Percentiles rank a stretch among this genome's conserved stretches.
These are phyloP conservation scores for Apiospora rasikravindrae DNA, from an alignment of 2,329 filamentous ascomycete genomes.

Conservation along the genomic window DNA sequence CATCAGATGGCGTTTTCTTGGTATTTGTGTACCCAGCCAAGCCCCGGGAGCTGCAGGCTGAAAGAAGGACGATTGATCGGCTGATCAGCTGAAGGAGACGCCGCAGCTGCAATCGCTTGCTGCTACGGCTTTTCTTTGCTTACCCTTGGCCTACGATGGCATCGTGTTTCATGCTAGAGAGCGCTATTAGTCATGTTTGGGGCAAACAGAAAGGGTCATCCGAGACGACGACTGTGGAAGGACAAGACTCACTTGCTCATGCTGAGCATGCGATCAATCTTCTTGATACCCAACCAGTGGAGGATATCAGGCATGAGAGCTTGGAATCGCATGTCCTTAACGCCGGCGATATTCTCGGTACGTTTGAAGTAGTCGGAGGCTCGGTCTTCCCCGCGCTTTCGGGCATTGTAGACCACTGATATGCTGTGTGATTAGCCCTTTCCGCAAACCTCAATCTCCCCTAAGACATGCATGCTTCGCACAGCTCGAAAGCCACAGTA, in stretches of 20 bases:
- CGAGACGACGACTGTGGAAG: background rate
- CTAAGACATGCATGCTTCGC: background rate
- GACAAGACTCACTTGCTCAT: conserved; percentile 82
- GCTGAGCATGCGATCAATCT: conserved; percentile 97
- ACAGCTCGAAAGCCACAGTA: background rate
- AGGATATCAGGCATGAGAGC: conserved; percentile 97
- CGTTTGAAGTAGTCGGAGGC: conserved; percentile 95
- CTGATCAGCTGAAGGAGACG: conserved; percentile 1
- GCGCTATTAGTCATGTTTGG: background rate
- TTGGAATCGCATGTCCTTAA: conserved; percentile 97
- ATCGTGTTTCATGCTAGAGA: conserved; percentile 82
- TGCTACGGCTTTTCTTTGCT: conserved; percentile 35
- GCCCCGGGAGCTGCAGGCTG: conserved; percentile 22
- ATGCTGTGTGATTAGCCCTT: conserved; percentile 3
- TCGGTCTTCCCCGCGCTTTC: conserved; percentile 78
- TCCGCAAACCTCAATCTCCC: background rate
- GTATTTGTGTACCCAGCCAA: background rate
- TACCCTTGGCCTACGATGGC: conserved; percentile 83
- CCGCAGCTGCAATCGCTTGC: conserved; percentile 20
- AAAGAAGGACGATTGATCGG: background rate
- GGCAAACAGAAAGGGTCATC: background rate
- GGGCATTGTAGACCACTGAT: conserved; percentile 74
- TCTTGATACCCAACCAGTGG: conserved; percentile 97
- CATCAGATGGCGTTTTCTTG: conserved; percentile 1
- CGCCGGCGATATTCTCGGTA: conserved; percentile 97